These are phyloP conservation scores for Austropuccinia psidii DNA, from an alignment of 1,284 basidiomycete genomes.

Conservation along the genomic window DNA sequence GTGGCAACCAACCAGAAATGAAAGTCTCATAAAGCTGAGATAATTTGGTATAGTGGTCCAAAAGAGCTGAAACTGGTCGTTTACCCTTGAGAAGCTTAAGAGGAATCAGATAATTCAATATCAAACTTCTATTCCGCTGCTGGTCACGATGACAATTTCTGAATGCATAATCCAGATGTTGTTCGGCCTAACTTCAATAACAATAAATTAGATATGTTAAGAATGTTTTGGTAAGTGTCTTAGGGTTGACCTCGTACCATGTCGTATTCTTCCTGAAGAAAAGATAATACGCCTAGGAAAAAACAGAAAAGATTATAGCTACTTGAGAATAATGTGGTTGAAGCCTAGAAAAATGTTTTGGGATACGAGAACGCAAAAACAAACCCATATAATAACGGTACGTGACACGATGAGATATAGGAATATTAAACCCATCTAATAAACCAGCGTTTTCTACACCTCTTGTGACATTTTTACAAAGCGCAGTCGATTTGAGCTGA, in stretches of 20 bases:
- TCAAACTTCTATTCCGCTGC: conserved; percentile 25
- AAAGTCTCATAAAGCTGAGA: conserved; percentile 22
- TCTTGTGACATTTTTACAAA: conserved; percentile 33
- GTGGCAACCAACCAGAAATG: conserved; percentile 12
- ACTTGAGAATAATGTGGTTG: background rate
- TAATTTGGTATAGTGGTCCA: conserved; percentile 9
- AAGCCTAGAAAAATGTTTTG: background rate
- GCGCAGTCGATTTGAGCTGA: conserved; percentile 32
- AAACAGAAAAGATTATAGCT: background rate
- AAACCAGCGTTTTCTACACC: conserved; percentile 33
- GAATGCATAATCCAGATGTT: conserved; percentile 30
- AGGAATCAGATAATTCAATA: conserved; percentile 34
- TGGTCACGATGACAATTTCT: conserved; percentile 25
- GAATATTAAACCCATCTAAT: conserved; percentile 11
- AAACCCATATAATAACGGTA: conserved; percentile 37
- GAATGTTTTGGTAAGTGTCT: background rate
- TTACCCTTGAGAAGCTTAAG: conserved; percentile 22
- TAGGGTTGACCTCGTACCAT: background rate
- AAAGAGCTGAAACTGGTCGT: conserved; percentile 23
- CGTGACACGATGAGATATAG: conserved; percentile 29
- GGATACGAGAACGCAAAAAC: background rate
- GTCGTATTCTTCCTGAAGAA: conserved; percentile 36
- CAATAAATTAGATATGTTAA: background rate
- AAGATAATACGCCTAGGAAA: conserved; percentile 23
- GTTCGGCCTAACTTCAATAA: conserved; percentile 11